phyloP scores from a whole-genome alignment of 352 stramenopile species.

The Phytophthora fragariaefolia region DNA sequence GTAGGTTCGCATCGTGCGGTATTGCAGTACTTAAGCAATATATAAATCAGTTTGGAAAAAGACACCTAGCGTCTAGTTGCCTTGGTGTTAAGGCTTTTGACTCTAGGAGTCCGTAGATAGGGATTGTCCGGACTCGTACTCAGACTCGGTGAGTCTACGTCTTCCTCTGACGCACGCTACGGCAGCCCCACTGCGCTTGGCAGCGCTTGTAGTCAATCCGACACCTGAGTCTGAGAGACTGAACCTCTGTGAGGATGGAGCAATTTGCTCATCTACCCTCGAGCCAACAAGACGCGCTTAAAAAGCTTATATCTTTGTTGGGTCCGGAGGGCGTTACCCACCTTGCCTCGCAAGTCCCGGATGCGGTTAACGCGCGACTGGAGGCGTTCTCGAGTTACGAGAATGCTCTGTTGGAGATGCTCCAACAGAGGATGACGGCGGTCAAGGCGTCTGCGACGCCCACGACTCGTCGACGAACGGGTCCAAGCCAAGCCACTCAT shows the following conservation, averaged over 20 bases:
- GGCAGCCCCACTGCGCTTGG: neutral
- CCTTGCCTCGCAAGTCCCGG: neutral
- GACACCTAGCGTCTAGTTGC: too few relatives aligned
- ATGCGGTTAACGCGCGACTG: constrained; percentile 2
- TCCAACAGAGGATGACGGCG: neutral
- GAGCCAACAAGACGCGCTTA: neutral
- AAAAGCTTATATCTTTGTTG: neutral
- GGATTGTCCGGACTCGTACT: too few relatives aligned
- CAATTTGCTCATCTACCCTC: neutral
- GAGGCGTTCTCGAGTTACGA: constrained; percentile 7
- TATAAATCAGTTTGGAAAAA: too few relatives aligned
- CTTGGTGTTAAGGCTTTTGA: too few relatives aligned
- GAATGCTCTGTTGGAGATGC: constrained; percentile 2
- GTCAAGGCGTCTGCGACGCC: too few relatives aligned
- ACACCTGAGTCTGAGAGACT: neutral
- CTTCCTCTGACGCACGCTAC: constrained; percentile 1
- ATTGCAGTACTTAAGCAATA: too few relatives aligned
- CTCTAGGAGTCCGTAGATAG: too few relatives aligned
- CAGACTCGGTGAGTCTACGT: too few relatives aligned
- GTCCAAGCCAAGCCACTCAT: constrained; percentile 1
- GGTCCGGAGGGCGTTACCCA: neutral
- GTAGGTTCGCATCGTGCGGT: too few relatives aligned
- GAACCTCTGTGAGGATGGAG: neutral
- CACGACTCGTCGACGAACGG: too few relatives aligned
- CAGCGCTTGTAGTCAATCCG: neutral